These are phyloP conservation scores for Penicillium ucsense DNA, from an alignment of 495 filamentous ascomycete species.

Conservation along the genomic window DNA sequence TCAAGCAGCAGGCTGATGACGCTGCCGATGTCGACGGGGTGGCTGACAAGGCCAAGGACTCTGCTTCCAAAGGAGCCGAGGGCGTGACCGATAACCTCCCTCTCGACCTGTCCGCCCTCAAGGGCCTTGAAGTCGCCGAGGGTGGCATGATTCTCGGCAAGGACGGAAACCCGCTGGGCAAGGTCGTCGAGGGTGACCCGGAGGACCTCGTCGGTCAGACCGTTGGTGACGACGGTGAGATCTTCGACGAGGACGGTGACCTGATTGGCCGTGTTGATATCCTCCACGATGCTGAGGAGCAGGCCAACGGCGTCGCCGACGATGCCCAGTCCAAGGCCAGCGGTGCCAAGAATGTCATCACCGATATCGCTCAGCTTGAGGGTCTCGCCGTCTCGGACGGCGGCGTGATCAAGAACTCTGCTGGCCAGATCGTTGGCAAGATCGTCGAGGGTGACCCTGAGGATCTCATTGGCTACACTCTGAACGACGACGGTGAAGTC, in stretches of 20 bases:
- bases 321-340: slow-evolving; percentile 13
- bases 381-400: slow-evolving; percentile 47
- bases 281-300: slow-evolving; percentile 23
- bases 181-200: slow-evolving; percentile 33
- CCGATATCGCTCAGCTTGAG: slow-evolving; percentile 36
- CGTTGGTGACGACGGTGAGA: slow-evolving; percentile 46
- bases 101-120: slow-evolving; percentile 55
- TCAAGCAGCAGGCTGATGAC: slow-evolving; percentile 4
- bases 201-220: slow-evolving; percentile 37
- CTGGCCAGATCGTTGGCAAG: slow-evolving; percentile 47
- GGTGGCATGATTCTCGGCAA: slow-evolving; percentile 31
- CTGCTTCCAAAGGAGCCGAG: slow-evolving; percentile 13
- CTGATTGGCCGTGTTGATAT: slow-evolving; percentile 38
- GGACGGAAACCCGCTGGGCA: slow-evolving; percentile 28
- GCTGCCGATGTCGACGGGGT: background rate
- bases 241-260: slow-evolving; percentile 41
- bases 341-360: slow-evolving; percentile 10
- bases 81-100: slow-evolving; percentile 20
- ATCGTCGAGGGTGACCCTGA: slow-evolving; percentile 54
- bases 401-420: slow-evolving; percentile 44
- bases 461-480: slow-evolving; percentile 48
- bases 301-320: slow-evolving; percentile 13
- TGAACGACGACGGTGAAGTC: slow-evolving; percentile 54
- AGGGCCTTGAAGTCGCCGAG: slow-evolving; percentile 51
- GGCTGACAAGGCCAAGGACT: slow-evolving; percentile 16